phyloP scores from a whole-genome alignment of 371 early-diverging fungal species.

The Dipsacomyces acuminosporus region DNA sequence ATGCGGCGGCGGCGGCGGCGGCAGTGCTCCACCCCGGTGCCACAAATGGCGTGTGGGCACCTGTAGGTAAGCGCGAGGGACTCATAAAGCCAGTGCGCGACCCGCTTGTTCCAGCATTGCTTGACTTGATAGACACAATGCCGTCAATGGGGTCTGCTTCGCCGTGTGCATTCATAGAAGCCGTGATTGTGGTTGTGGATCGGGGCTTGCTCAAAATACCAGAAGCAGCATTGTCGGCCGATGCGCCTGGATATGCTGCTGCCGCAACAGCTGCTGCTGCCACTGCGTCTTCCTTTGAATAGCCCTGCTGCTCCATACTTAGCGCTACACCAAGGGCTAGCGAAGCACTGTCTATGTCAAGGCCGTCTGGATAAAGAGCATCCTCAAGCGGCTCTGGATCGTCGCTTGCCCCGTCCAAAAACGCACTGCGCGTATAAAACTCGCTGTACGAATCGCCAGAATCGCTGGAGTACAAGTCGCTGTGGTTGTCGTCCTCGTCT shows the following conservation, averaged over 20 bases:
- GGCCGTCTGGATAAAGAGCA: constrained; percentile 13
- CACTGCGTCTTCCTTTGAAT: constrained; percentile 39
- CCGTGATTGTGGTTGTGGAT: constrained; percentile 39
- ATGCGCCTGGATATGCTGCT: constrained; percentile 21
- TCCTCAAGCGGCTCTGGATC: constrained; percentile 2
- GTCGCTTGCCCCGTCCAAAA: constrained; percentile 28
- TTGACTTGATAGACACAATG: constrained; percentile 45
- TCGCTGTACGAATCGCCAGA: constrained; percentile 38
- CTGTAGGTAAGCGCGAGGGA: constrained; percentile 28
- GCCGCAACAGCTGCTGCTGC: constrained; percentile 36
- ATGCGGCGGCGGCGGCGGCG: constrained; percentile 29
- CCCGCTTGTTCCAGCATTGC: constrained; percentile 1
- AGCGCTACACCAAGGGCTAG: constrained; percentile 46
- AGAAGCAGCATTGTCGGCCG: not conserved
- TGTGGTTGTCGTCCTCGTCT: constrained; percentile 23
- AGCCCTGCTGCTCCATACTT: constrained; percentile 47
- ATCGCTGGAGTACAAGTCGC: constrained; percentile 35
- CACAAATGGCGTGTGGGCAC: constrained; percentile 33
- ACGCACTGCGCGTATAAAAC: constrained; percentile 36
- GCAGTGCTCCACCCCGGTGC: constrained; percentile 28
- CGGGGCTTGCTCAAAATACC: constrained; percentile 6
- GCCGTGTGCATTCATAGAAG: constrained; percentile 47
- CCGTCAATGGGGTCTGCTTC: constrained; percentile 49
- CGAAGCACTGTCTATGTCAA: constrained; percentile 44
- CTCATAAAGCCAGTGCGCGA: not conserved